Base-by-base conservation (phyloP, 768 basidiomycete genomes). In the Cystobasidium ongulense region DNA sequence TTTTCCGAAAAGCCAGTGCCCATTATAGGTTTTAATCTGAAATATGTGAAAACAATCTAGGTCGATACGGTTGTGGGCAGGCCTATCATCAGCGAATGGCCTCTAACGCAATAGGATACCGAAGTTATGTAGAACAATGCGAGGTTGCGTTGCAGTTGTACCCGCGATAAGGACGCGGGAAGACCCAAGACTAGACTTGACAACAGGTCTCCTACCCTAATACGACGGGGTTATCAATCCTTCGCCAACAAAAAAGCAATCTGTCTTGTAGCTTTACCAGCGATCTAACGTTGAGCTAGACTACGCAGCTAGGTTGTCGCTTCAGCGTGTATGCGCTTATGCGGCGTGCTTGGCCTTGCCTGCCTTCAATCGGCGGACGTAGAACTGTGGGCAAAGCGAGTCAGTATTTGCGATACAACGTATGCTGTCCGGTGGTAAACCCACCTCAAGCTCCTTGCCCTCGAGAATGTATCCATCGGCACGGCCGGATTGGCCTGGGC, bases 401-500 rank as follows among this genome's bases (percentile, higher is more conserved):
- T 18, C 2, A 46, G 4, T 59, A 76, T 41, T 38, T 11, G 57
- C 68, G 29, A n/a, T n/a, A n/a, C 43, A 52, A 50, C 1, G 27
- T 21, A 74, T 54, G 80, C 86, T 63, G 76, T 61, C 23, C 33
- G 50, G 54, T 27, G 25, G 21, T 50, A 4, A 38, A 63, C 73
- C 23, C 52, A 65, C 74, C 87, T 98, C 94, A 71, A 98, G 88
- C 82, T 99, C 96, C 84, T 91, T 93, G 80, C 96, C 96, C 85
- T 99, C 96, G 67, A 99, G 87, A 76, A 99, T 85, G 84, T 98
- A 97, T 65, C 96, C 96, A 82, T 99, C 96, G 72, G 90, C 88
- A 77, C 96, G 92, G 33, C 96, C 96, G 71, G 88, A 90, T 83
- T 99, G 96, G 46, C 96, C 96, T 72, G 96, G 96, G 82, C 96